Evolutionary conservation across 202 grass and related monocot genomes (phyloP).

Genomic region (Brachypodium distachyon): DNA sequence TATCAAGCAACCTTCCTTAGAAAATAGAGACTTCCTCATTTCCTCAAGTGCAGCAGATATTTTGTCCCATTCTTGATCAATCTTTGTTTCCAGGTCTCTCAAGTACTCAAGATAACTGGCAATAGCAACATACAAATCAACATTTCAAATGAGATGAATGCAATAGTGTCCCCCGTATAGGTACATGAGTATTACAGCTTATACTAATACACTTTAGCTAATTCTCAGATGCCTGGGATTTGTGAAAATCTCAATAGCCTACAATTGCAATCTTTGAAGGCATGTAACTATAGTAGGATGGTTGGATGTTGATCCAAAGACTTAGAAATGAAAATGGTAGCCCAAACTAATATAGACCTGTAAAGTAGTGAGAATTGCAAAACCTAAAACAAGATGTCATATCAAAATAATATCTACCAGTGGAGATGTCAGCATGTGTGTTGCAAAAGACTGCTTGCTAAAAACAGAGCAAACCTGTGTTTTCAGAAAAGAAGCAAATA

Average conservation of each 20-base stretch:
- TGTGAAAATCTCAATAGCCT: too few species aligned
- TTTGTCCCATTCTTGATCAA: constrained; percentile 96
- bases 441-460: neutral
- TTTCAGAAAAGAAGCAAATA: neutral
- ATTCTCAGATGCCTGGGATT: too few species aligned
- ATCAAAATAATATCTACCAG: neutral
- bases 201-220: too few species aligned
- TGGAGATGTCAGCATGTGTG: neutral
- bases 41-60: constrained; percentile 88
- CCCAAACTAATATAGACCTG: neutral
- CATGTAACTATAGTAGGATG: too few species aligned
- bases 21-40: constrained; percentile 69
- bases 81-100: constrained; percentile 74
- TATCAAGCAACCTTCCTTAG: constrained; percentile 71
- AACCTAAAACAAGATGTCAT: neutral
- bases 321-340: too few species aligned
- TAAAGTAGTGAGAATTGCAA: neutral
- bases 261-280: too few species aligned
- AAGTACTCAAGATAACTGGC: constrained; percentile 92
- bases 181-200: too few species aligned
- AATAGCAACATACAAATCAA: constrained; percentile 12
- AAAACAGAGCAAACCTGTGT: neutral
- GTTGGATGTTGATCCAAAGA: too few species aligned
- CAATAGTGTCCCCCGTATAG: neutral
- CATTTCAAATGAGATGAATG: neutral